Percentiles rank a stretch among this genome's conserved stretches.
phyloP scores from a whole-genome alignment of 306 rosid genomes.

The Citrullus colocynthis region DNA sequence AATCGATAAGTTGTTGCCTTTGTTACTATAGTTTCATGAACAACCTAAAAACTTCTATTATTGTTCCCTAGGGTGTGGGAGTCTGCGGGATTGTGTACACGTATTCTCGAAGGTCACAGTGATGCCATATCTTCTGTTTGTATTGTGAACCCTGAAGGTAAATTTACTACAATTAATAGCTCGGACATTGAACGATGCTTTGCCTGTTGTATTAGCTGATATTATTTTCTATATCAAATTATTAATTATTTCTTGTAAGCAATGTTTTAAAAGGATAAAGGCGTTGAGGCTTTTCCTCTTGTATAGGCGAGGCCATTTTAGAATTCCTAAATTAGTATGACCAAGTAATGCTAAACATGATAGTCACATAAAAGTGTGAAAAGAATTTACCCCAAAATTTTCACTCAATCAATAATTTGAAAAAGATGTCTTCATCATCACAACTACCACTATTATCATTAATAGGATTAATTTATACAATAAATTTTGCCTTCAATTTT shows the following conservation, averaged over 20 bases:
- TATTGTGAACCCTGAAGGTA: constrained; percentile 51
- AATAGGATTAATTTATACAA: too few species aligned
- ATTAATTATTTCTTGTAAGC: not conserved
- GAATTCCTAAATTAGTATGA: too few species aligned
- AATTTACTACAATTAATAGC: not conserved
- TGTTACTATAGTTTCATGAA: not conserved
- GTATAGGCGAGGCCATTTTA: too few species aligned
- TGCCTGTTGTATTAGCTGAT: not conserved
- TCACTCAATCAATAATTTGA: too few species aligned
- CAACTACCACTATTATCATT: too few species aligned
- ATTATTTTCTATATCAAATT: not conserved
- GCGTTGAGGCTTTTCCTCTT: too few species aligned
- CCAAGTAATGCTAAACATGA: too few species aligned
- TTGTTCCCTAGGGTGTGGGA: constrained; percentile 58
- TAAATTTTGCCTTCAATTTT: too few species aligned
- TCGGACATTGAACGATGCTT: not conserved
- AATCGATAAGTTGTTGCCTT: not conserved
- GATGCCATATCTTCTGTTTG: constrained; percentile 63
- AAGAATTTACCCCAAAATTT: too few species aligned
- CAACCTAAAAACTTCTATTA: not conserved
- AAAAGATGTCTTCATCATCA: too few species aligned
- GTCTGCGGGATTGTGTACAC: constrained; percentile 60
- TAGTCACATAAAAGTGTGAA: too few species aligned
- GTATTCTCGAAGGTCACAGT: constrained; percentile 69
- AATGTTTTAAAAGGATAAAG: too few species aligned